Evolutionary conservation across 768 basidiomycete genomes (phyloP).

Genomic region (Trametes sanguinea): DNA sequence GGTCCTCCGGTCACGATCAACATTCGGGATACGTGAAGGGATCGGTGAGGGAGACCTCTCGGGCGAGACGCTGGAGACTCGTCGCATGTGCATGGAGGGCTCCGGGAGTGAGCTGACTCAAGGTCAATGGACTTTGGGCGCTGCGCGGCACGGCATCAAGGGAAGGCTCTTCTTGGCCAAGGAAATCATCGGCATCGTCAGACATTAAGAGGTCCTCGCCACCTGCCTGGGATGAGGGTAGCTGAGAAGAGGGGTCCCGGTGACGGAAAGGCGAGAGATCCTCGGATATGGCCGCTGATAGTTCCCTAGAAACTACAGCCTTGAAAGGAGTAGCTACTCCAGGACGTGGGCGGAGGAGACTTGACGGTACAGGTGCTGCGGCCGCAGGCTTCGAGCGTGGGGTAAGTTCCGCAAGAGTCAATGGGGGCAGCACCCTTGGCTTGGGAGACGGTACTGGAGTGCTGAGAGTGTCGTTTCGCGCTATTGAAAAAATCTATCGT

Average conservation of each 20-base stretch:
- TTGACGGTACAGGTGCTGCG: conserved; percentile 18
- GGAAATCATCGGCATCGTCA: conserved; percentile 16
- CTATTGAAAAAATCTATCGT: conserved; percentile 47
- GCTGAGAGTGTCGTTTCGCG: conserved; percentile 40
- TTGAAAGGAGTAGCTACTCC: conserved; percentile 25
- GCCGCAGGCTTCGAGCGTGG: conserved; percentile 25
- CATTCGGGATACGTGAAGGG: not conserved
- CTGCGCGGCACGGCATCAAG: not conserved
- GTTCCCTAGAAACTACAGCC: conserved; percentile 16
- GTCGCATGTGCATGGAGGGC: conserved; percentile 21
- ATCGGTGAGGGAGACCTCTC: not conserved
- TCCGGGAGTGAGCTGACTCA: conserved; percentile 46
- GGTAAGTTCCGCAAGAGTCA: conserved; percentile 30
- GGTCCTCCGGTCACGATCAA: not conserved
- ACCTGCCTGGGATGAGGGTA: conserved; percentile 17
- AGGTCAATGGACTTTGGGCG: conserved; percentile 37
- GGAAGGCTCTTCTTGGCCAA: conserved; percentile 12
- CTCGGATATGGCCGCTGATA: conserved; percentile 24
- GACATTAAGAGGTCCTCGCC: conserved; percentile 20
- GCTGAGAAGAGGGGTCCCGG: conserved; percentile 27
- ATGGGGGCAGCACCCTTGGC: conserved; percentile 16
- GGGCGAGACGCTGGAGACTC: conserved; percentile 6
- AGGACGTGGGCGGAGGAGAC: conserved; percentile 24
- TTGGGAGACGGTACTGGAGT: conserved; percentile 33
- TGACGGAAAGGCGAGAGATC: conserved; percentile 20